These are phyloP conservation scores for Fusarium verticillioides DNA, from an alignment of 2,329 filamentous ascomycete species.

Conservation along the genomic window DNA sequence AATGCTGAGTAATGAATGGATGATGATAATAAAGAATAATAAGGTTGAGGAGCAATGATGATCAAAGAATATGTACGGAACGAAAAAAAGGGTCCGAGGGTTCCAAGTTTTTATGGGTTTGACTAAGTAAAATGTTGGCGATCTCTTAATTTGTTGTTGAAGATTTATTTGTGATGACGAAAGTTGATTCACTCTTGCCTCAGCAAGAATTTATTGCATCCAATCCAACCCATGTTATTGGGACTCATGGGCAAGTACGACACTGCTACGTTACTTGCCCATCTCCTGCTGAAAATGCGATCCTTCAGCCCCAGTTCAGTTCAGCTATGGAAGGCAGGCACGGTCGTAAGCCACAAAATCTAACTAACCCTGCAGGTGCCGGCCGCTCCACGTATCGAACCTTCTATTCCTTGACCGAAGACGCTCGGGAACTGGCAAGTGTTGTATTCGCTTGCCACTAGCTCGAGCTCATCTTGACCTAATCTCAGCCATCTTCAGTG, in stretches of 20 bases:
- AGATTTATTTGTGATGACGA: conserved; percentile 19
- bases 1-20: conserved; percentile 7
- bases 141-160: conserved; percentile 15
- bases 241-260: conserved; percentile 2
- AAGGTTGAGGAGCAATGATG: background rate
- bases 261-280: background rate
- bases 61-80: background rate
- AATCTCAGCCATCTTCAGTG: background rate
- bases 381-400: conserved; percentile 5
- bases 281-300: conserved; percentile 5
- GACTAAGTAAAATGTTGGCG: background rate
- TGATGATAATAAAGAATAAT: background rate
- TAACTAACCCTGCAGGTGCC: background rate
- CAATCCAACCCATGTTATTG: background rate
- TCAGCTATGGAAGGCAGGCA: conserved; percentile 6
- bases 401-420: conserved; percentile 27
- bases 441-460: conserved; percentile 31
- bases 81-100: background rate
- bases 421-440: background rate
- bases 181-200: background rate
- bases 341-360: conserved; percentile 24
- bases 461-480: background rate
- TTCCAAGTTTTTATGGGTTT: background rate
- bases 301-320: conserved; percentile 19
- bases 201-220: conserved; percentile 2